phyloP scores from a whole-genome alignment of 495 filamentous ascomycete genomes.

The Penicillium lividum region DNA sequence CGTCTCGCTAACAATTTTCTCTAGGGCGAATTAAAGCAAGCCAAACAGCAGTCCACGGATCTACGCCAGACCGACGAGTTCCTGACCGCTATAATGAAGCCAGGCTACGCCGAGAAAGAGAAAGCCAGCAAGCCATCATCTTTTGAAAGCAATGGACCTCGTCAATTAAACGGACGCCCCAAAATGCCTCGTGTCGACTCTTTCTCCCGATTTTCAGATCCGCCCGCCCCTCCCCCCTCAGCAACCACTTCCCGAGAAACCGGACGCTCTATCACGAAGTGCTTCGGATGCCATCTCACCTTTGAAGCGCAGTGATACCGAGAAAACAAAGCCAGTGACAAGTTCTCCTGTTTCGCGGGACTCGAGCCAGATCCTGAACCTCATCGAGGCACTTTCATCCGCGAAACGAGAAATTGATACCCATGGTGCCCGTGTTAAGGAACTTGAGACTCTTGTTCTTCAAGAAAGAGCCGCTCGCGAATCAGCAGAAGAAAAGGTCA shows the following conservation, averaged over 20 bases:
- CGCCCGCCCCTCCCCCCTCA: slow-evolving; percentile 90
- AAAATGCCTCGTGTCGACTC: slow-evolving; percentile 60
- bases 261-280: slow-evolving; percentile 61
- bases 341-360: slow-evolving; percentile 66
- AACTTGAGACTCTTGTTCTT: slow-evolving; percentile 75
- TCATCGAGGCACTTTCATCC: slow-evolving; percentile 78
- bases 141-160: slow-evolving; percentile 37
- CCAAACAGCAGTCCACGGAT: slow-evolving; percentile 83
- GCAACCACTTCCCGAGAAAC: slow-evolving; percentile 88
- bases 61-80: slow-evolving; percentile 80
- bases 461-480: slow-evolving; percentile 81
- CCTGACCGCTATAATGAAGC: slow-evolving; percentile 69
- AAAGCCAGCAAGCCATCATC: slow-evolving; percentile 38
- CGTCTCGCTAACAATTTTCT: slow-evolving; percentile 13
- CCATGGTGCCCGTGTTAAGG: slow-evolving; percentile 74
- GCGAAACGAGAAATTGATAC: slow-evolving; percentile 79
- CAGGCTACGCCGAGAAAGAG: slow-evolving; percentile 68
- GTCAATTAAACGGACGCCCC: slow-evolving; percentile 46
- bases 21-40: slow-evolving; percentile 83
- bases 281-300: slow-evolving; percentile 48
- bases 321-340: slow-evolving; percentile 61
- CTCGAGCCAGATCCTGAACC: slow-evolving; percentile 70
- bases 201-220: slow-evolving; percentile 74
- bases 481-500: slow-evolving; percentile 76
- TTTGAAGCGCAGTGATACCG: slow-evolving; percentile 73